phyloP scores from a whole-genome alignment of 441 rosid species.

The Gossypium davidsonii region DNA sequence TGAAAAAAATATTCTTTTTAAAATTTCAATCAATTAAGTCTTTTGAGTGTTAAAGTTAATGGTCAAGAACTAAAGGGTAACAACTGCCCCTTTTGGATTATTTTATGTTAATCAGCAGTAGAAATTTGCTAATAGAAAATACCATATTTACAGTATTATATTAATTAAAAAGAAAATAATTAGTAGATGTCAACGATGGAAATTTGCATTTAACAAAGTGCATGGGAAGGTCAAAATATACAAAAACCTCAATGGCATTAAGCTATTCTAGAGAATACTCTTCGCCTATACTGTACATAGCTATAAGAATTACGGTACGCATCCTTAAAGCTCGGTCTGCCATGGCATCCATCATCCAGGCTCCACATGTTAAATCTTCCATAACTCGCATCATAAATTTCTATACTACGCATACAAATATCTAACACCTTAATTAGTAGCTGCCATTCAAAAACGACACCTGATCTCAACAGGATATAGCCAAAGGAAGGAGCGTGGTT shows the following conservation, averaged over 20 bases:
- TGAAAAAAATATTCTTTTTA: no score
- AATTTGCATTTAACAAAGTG: neutral
- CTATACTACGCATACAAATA: neutral
- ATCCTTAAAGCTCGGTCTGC: neutral
- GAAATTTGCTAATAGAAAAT: no score
- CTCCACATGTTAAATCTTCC: neutral
- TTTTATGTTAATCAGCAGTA: no score
- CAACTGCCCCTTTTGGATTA: no score
- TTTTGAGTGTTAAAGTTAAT: no score
- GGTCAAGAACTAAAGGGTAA: no score
- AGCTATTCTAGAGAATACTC: neutral
- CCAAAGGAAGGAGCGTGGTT: slow-evolving; percentile 19
- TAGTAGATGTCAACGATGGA: no score
- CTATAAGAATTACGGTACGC: neutral
- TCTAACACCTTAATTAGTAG: neutral
- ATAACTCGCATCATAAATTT: neutral
- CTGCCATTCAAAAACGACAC: neutral
- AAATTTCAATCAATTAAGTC: no score
- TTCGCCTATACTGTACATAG: neutral
- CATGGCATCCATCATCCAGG: neutral
- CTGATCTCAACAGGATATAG: slow-evolving; percentile 2
- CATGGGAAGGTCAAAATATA: neutral
- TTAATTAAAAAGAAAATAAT: no score
- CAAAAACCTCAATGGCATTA: neutral
- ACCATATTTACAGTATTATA: no score